Base-by-base conservation (phyloP, 2,329 filamentous ascomycete species). In the Talaromyces pinophilus region DNA sequence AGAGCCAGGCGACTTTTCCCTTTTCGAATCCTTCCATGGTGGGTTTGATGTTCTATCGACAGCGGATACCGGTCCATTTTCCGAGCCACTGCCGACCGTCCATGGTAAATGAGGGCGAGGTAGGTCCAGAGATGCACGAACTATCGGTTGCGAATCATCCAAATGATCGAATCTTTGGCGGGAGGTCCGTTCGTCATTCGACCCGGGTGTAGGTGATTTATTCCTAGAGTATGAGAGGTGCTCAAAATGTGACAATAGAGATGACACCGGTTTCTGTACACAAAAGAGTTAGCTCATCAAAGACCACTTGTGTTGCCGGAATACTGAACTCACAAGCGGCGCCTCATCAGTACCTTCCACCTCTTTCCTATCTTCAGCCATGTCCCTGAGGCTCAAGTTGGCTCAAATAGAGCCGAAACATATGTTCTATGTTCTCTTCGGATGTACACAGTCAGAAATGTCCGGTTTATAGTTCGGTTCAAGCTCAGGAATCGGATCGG, bases 1-100 rank as follows among this genome's bases (percentile, higher is more conserved):
- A 86, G 67, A 88, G 85, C 73, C 78, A 86, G 69, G 87, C 86
- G 78, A 80, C 22, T 72, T 76, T 33, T 71, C 69, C 52, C 72
- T 70, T 28, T 75, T 73, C 13, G 73, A 62, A 6, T 66, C 40
- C n/a, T 64, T 59, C n/a, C 69, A 63, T n/a, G 70, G 66, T 17
- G 72, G 70, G 62, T 75, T 76, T 46, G 13, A 64, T 60, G 44
- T 22, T 13, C 33, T 33, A 35, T 66, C 59, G 3, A 55, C 22
- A 11, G 52, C 25, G 11, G 63, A 48, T 68, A 71, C 7, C 70
- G 71, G 57, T 64, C 66, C 7, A 64, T 65, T 62, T 64, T 62
- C 68, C 15, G 71, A 71, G 6, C 67, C 67, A 59, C 68, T 68
- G 52, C 73, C 69, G 10, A 70, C 64, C 2, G 73, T 69, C 79